Percentiles rank a stretch among this genome's conserved stretches.
These are phyloP conservation scores for Piromyces sp. DNA, from an alignment of 192 early-diverging fungal genomes.

Conservation along the genomic window DNA sequence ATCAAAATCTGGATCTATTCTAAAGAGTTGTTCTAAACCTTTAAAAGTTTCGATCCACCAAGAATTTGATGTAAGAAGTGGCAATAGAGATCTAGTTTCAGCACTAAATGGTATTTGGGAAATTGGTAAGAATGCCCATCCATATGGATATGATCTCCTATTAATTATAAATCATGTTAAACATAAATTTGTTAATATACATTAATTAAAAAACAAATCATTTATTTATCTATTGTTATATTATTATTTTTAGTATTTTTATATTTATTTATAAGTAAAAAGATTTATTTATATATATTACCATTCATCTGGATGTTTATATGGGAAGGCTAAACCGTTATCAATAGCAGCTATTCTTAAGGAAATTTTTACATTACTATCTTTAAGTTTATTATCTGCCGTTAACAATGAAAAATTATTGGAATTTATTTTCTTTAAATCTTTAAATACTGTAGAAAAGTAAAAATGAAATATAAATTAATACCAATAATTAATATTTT, in stretches of 20 bases:
- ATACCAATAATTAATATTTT: too few relatives aligned
- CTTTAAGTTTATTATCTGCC: background rate
- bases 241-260: too few relatives aligned
- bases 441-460: background rate
- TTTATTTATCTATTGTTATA: too few relatives aligned
- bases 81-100: conserved; percentile 50
- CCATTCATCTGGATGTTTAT: conserved; percentile 77
- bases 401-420: background rate
- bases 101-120: conserved; percentile 49
- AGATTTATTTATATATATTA: too few relatives aligned
- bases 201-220: too few relatives aligned
- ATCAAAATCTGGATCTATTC: conserved; percentile 59
- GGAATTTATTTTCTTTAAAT: background rate
- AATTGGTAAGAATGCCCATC: conserved; percentile 62
- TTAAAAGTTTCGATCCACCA: conserved; percentile 68
- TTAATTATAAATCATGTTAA: background rate
- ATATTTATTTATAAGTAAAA: too few relatives aligned
- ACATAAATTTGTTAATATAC: too few relatives aligned
- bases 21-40: conserved; percentile 47
- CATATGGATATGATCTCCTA: conserved; percentile 65
- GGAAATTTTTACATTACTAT: background rate
- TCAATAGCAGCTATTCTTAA: conserved; percentile 76
- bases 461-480: too few relatives aligned
- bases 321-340: conserved; percentile 85
- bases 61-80: conserved; percentile 38